Conservation (phyloP, 2,329 filamentous ascomycete species). For the Microcyclosporella mali region DNA sequence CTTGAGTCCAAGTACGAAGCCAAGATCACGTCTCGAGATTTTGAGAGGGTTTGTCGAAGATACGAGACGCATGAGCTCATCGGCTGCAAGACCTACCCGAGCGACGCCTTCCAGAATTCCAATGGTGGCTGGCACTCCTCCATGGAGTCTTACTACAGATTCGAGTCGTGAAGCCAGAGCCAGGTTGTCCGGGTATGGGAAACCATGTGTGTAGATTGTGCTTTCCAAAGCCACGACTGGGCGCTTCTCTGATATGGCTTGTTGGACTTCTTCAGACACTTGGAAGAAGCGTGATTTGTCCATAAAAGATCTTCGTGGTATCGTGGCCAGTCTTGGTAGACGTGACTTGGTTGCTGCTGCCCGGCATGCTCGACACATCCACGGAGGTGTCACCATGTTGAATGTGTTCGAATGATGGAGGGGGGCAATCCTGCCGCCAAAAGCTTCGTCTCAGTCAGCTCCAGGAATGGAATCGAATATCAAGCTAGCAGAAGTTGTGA, state of each 20-base stretch:
- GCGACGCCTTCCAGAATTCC: conserved; percentile 80
- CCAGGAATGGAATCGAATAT: too few relatives aligned
- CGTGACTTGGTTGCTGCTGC: background rate
- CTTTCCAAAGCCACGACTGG: conserved; percentile 91
- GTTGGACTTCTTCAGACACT: conserved; percentile 74
- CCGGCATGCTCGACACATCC: conserved; percentile 18
- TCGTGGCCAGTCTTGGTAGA: background rate
- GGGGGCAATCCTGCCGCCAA: background rate
- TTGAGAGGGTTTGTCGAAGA: conserved; percentile 68
- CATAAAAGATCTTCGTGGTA: conserved; percentile 4
- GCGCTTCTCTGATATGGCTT: conserved; percentile 65
- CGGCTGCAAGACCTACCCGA: conserved; percentile 65
- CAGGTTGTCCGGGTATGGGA: conserved; percentile 65
- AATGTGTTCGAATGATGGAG: too few relatives aligned
- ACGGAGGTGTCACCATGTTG: conserved; percentile 6
- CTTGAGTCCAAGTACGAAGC: conserved; percentile 70
- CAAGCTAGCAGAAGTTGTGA: too few relatives aligned
- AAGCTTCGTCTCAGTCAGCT: too few relatives aligned
- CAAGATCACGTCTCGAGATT: conserved; percentile 79
- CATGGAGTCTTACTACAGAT: conserved; percentile 70
- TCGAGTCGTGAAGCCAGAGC: conserved; percentile 76
- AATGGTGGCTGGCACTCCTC: conserved; percentile 83
- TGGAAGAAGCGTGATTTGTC: conserved; percentile 43
- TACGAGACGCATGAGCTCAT: conserved; percentile 67
- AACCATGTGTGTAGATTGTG: conserved; percentile 92